Evolutionary conservation across 2,329 filamentous ascomycete genomes (phyloP).

Genomic region (Ceratocystiopsis minuta): DNA sequence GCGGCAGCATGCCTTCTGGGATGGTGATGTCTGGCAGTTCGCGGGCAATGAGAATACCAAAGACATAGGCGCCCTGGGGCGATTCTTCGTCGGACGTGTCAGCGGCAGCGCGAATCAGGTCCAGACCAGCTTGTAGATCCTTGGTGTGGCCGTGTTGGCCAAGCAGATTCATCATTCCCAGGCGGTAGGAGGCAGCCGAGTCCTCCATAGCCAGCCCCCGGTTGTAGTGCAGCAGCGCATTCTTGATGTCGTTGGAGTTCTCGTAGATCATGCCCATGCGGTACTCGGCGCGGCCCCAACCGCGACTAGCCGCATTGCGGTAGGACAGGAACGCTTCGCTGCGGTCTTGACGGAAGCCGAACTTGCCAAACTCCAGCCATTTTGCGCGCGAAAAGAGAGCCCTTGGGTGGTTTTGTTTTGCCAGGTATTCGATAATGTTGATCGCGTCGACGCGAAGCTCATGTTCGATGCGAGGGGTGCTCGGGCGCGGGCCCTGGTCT

Average conservation of each 20-base stretch:
- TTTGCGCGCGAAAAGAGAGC: slow-evolving; percentile 88
- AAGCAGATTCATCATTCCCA: slow-evolving; percentile 94
- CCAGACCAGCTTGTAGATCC: slow-evolving; percentile 59
- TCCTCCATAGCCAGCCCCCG: slow-evolving; percentile 63
- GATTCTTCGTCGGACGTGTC: slow-evolving; percentile 88
- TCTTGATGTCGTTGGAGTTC: slow-evolving; percentile 78
- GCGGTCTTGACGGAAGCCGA: slow-evolving; percentile 77
- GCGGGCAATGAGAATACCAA: slow-evolving; percentile 81
- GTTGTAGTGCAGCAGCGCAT: slow-evolving; percentile 82
- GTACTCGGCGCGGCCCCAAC: slow-evolving; percentile 81
- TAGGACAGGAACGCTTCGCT: slow-evolving; percentile 86
- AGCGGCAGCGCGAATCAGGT: slow-evolving; percentile 69
- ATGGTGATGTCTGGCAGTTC: slow-evolving; percentile 83
- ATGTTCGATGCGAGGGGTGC: slow-evolving; percentile 75
- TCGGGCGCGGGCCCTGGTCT: slow-evolving; percentile 37
- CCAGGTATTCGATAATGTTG: slow-evolving; percentile 79
- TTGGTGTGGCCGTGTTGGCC: slow-evolving; percentile 83
- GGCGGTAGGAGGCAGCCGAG: slow-evolving; percentile 67
- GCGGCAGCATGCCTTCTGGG: slow-evolving; percentile 50
- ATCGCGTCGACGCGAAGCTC: slow-evolving; percentile 75
- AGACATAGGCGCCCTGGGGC: slow-evolving; percentile 86
- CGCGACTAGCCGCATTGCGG: slow-evolving; percentile 61
- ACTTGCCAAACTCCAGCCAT: slow-evolving; percentile 97
- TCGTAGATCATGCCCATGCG: slow-evolving; percentile 98
- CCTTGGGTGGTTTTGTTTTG: slow-evolving; percentile 81